Evolutionary conservation across 2,329 filamentous ascomycete genomes (phyloP).

Genomic region (Penicillium expansum): DNA sequence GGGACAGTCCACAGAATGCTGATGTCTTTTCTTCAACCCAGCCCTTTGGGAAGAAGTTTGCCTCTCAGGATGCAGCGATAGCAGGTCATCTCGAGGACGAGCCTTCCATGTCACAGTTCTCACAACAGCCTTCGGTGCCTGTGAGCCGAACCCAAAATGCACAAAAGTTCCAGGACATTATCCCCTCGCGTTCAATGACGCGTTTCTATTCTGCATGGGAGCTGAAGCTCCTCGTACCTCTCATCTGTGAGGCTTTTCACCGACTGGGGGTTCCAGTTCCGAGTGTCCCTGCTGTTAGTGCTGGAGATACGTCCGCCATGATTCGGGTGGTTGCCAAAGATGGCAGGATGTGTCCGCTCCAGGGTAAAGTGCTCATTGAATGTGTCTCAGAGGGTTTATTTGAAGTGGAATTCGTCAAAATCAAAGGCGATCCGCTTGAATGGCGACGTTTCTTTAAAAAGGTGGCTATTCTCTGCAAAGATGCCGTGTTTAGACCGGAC

Average conservation of each 20-base stretch:
- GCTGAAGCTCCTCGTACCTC: constrained; percentile 70
- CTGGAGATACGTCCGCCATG: constrained; percentile 54
- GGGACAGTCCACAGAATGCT: constrained; percentile 69
- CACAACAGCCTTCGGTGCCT: constrained; percentile 71
- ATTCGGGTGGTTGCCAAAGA: constrained; percentile 71
- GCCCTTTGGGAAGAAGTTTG: constrained; percentile 39
- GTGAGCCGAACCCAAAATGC: constrained; percentile 86
- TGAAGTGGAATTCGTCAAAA: constrained; percentile 88
- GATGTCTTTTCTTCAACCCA: constrained; percentile 48
- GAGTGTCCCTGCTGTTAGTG: constrained; percentile 44
- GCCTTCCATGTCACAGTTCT: constrained; percentile 81
- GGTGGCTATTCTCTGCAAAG: constrained; percentile 81
- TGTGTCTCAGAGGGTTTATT: constrained; percentile 59
- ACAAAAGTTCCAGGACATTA: constrained; percentile 82
- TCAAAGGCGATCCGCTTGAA: constrained; percentile 92
- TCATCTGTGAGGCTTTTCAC: constrained; percentile 77
- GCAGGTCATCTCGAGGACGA: constrained; percentile 74
- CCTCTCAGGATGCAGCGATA: constrained; percentile 43
- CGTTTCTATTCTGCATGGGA: constrained; percentile 87
- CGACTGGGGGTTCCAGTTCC: constrained; percentile 77
- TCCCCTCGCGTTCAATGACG: constrained; percentile 81
- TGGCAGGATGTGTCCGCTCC: constrained; percentile 49
- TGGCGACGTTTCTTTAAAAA: constrained; percentile 98
- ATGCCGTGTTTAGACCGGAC: constrained; percentile 69
- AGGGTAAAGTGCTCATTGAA: constrained; percentile 46